These are phyloP conservation scores for Achlya hypogyna DNA, from an alignment of 352 stramenopile species.

Conservation along the genomic window DNA sequence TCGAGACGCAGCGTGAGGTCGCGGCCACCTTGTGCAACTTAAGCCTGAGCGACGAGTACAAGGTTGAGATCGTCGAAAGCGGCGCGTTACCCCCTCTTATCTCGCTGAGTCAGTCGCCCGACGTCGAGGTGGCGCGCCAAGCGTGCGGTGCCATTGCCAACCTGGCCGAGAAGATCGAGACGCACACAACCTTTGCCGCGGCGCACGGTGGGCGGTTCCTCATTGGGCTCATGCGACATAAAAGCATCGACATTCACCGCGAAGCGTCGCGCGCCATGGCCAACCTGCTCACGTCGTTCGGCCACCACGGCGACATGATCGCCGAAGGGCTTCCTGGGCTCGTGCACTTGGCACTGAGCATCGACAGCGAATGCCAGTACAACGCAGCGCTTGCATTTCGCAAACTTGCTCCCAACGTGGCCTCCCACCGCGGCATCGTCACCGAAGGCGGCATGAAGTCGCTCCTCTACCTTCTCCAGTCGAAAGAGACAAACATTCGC, in stretches of 20 bases:
- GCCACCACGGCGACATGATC: constrained; percentile 89
- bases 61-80: constrained; percentile 81
- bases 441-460: constrained; percentile 85
- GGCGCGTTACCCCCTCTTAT: constrained; percentile 73
- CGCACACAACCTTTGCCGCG: constrained; percentile 82
- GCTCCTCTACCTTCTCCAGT: constrained; percentile 86
- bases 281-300: constrained; percentile 91
- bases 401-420: constrained; percentile 89
- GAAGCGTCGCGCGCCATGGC: constrained; percentile 87
- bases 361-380: constrained; percentile 92
- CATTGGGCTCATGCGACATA: constrained; percentile 75
- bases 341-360: constrained; percentile 81
- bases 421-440: constrained; percentile 80
- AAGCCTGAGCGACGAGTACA: constrained; percentile 88
- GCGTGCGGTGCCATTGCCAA: constrained; percentile 90
- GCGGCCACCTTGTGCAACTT: constrained; percentile 91
- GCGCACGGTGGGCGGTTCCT: constrained; percentile 60
- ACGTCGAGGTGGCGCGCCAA: constrained; percentile 88
- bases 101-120: constrained; percentile 76
- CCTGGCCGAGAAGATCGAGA: constrained; percentile 90
- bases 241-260: constrained; percentile 87
- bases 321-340: constrained; percentile 83
- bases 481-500: constrained; percentile 87
- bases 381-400: constrained; percentile 90
- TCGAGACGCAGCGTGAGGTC: constrained; percentile 93